Evolutionary conservation across 2,329 filamentous ascomycete genomes (phyloP), one percentile per base, ranked within the genome.

Genomic region (Microsporum canis): DNA sequence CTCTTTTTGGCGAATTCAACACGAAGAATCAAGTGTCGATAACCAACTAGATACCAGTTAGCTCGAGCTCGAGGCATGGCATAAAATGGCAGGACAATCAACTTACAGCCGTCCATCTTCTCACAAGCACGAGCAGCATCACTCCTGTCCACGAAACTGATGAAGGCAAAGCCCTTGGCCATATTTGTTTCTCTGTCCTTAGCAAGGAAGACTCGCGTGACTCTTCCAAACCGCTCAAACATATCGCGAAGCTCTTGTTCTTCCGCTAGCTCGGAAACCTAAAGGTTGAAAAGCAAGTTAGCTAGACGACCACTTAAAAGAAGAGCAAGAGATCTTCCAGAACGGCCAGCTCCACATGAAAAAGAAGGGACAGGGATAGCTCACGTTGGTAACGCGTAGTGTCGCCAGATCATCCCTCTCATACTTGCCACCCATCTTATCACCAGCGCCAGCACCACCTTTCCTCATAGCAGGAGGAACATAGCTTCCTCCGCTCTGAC

Each of bases 91-190:
- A 62, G 39, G 29, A 36, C 53, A 45, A 29, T 61, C 43, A 64
- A 80, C 81, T 75, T 79, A 83, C 80, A 96, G 71, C 94, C 94
- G 77, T 99, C 94, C 89, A 99, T 92, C 84, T 96, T 96, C 79
- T 88, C 87, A 79, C 89, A 95, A 45, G 94, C 94, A 79, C 88
- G 89, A 69, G 89, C 88, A 68, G 94, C 94, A 76, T 99, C 94
- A 68, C 81, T 77, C 68, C 94, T 82, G 75, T 99, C 94, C 63
- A 88, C 89, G 73, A 94, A 99, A 76, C 89, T 95, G 81, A 99
- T 95, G 76, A 99, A 99, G 31, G 95, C 95, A 75, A 99, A 99
- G 65, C 94, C 94, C 85, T 99, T 99, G 69, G 94, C 94, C 74
- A 92, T 80, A 64, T 91, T 89, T 45, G 94, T 99, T 71, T 99